These are phyloP conservation scores for Aureoboletus auriporus DNA, from an alignment of 768 basidiomycete species.

Conservation along the genomic window DNA sequence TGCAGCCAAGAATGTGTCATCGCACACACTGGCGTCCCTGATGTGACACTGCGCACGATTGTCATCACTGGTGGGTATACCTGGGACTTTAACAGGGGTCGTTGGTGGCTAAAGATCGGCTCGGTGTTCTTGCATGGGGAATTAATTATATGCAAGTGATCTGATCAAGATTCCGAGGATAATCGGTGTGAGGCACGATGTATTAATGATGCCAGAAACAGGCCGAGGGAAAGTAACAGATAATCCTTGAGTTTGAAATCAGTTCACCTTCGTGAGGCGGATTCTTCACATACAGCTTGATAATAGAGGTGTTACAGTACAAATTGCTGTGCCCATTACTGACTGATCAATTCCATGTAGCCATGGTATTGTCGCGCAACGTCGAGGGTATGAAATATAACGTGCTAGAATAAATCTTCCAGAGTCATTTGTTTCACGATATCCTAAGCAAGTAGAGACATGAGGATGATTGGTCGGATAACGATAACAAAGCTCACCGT, in stretches of 20 bases:
- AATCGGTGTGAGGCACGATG: neutral
- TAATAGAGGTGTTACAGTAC: conserved; percentile 19
- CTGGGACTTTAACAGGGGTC: neutral
- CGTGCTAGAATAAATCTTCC: conserved; percentile 76
- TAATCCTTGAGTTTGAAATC: conserved; percentile 3
- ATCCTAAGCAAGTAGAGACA: conserved; percentile 50
- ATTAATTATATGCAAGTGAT: neutral
- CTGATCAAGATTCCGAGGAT: neutral
- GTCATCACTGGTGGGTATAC: no score
- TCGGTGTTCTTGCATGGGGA: neutral
- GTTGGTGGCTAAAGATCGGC: neutral
- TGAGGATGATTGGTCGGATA: conserved; percentile 7
- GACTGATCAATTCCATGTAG: conserved; percentile 6
- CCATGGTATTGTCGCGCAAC: conserved; percentile 18
- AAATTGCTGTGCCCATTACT: conserved; percentile 13
- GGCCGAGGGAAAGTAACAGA: neutral
- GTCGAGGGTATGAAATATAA: conserved; percentile 19
- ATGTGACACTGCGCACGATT: no score
- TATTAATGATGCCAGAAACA: neutral
- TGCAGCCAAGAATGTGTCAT: no score
- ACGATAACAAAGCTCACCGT: conserved; percentile 53
- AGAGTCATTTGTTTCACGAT: conserved; percentile 99
- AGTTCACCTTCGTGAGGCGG: conserved; percentile 1
- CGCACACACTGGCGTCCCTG: no score
- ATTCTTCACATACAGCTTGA: conserved; percentile 19